These are phyloP conservation scores for Colletotrichum sp. DNA, from an alignment of 2,329 filamentous ascomycete species.

Conservation along the genomic window DNA sequence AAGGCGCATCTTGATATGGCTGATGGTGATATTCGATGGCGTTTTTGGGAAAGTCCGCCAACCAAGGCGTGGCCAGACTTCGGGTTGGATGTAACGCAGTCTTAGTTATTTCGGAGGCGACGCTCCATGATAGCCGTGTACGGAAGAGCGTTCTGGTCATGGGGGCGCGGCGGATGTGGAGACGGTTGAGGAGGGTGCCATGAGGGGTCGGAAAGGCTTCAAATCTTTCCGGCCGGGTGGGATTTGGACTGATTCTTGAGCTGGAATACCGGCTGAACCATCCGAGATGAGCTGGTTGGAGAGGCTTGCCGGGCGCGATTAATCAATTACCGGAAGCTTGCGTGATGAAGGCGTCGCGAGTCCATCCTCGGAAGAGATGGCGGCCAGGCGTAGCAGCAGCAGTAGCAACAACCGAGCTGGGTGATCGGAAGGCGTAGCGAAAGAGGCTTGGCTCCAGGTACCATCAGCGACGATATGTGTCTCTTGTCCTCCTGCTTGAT, in stretches of 20 bases:
- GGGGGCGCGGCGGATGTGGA: constrained; percentile 20
- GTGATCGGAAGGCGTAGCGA: not conserved
- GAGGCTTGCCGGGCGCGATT: not conserved
- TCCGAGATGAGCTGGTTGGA: not conserved
- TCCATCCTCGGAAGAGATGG: not conserved
- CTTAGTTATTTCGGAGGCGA: constrained; percentile 22
- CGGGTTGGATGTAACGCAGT: constrained; percentile 6
- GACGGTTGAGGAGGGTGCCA: constrained; percentile 6
- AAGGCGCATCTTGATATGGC: not conserved
- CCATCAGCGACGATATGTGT: not conserved
- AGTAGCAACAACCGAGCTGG: not conserved
- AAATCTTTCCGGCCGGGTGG: not conserved
- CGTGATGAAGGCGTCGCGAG: not conserved
- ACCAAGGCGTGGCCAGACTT: not conserved
- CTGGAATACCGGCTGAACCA: constrained; percentile 2
- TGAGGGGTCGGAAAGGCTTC: constrained; percentile 8
- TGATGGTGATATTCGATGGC: not conserved
- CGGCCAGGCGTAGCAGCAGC: not conserved
- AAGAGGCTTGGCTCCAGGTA: constrained; percentile 14
- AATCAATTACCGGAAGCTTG: constrained; percentile 4
- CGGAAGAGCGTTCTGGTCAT: constrained; percentile 16
- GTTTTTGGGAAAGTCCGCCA: not conserved
- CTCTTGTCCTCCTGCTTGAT: no score
- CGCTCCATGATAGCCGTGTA: constrained; percentile 23
- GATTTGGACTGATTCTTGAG: not conserved